Evolutionary conservation across 768 basidiomycete genomes (phyloP).

Genomic region (Termitomyces sp.): DNA sequence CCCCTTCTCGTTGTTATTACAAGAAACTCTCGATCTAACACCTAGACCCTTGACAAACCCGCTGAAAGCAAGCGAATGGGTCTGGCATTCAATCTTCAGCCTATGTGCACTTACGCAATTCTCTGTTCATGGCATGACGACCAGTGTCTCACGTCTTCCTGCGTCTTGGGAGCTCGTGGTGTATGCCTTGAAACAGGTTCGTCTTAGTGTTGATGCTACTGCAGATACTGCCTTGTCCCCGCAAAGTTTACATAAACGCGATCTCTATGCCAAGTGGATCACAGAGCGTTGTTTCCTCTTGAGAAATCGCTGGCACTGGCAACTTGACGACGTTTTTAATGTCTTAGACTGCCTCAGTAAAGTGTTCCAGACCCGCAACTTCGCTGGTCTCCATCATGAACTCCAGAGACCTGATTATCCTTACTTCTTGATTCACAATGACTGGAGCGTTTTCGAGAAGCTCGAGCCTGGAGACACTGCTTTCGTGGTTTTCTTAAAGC

Average conservation of each 20-base stretch:
- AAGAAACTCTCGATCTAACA: slow-evolving; percentile 23
- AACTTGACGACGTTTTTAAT: slow-evolving; percentile 44
- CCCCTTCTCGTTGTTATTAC: slow-evolving; percentile 43
- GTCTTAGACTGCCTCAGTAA: slow-evolving; percentile 62
- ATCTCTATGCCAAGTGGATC: slow-evolving; percentile 66
- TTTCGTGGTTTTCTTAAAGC: slow-evolving; percentile 76
- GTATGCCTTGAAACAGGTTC: slow-evolving; percentile 52
- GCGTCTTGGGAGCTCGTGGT: slow-evolving; percentile 65
- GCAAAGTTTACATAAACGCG: slow-evolving; percentile 45
- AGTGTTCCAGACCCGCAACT: slow-evolving; percentile 74
- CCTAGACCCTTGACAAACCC: slow-evolving; percentile 21
- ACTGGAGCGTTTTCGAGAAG: slow-evolving; percentile 47
- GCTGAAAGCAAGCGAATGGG: slow-evolving; percentile 50
- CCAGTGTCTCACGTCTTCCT: slow-evolving; percentile 30
- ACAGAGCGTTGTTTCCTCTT: slow-evolving; percentile 71
- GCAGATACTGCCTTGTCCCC: slow-evolving; percentile 32
- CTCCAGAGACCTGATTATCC: slow-evolving; percentile 52
- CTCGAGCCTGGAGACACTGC: slow-evolving; percentile 58
- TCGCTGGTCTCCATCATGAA: slow-evolving; percentile 62
- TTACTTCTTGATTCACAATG: slow-evolving; percentile 52
- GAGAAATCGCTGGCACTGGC: slow-evolving; percentile 75
- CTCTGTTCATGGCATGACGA: slow-evolving; percentile 41
- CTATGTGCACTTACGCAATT: slow-evolving; percentile 79
- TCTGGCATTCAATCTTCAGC: slow-evolving; percentile 69
- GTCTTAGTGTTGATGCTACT: slow-evolving; percentile 42